Conservation (phyloP, 176 grass and related monocot species). For the Musa schizocarpa region DNA sequence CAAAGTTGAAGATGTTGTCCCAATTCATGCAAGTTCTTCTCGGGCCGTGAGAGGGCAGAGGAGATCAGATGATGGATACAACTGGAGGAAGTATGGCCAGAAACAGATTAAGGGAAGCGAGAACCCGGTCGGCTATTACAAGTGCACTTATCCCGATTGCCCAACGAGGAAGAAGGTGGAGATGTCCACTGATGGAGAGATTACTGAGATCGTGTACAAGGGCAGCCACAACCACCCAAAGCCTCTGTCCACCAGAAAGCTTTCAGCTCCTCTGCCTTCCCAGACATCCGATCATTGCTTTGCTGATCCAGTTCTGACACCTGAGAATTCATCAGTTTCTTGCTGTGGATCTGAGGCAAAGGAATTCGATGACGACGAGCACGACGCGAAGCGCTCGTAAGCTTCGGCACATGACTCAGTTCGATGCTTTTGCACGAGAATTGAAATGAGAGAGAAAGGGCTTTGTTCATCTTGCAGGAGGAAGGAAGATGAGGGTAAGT, state of each 20-base stretch:
- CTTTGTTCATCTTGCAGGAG: slow-evolving; percentile 17
- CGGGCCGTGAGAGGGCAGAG: not conserved
- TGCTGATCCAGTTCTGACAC: slow-evolving; percentile 21
- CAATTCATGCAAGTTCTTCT: not conserved
- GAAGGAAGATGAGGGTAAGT: slow-evolving; percentile 25
- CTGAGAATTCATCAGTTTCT: slow-evolving; percentile 28
- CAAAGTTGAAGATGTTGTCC: not conserved
- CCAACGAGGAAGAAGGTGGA: slow-evolving; percentile 44
- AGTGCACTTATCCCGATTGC: slow-evolving; percentile 34
- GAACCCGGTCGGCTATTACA: slow-evolving; percentile 41
- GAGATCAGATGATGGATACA: slow-evolving; percentile 41
- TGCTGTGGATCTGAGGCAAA: slow-evolving; percentile 19
- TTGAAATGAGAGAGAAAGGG: not conserved
- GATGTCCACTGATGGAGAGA: slow-evolving; percentile 27
- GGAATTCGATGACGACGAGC: slow-evolving; percentile 25
- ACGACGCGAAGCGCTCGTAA: slow-evolving; percentile 32
- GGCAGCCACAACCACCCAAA: slow-evolving; percentile 35
- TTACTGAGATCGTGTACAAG: slow-evolving; percentile 49
- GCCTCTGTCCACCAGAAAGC: slow-evolving; percentile 26
- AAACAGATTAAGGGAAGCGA: slow-evolving; percentile 46
- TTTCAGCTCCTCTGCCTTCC: slow-evolving; percentile 4
- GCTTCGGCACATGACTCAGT: not conserved
- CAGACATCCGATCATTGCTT: slow-evolving; percentile 8
- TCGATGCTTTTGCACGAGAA: too few relatives aligned
- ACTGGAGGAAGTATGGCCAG: slow-evolving; percentile 45